phyloP scores from a whole-genome alignment of 768 basidiomycete genomes.

The Arthromyces matolae region DNA sequence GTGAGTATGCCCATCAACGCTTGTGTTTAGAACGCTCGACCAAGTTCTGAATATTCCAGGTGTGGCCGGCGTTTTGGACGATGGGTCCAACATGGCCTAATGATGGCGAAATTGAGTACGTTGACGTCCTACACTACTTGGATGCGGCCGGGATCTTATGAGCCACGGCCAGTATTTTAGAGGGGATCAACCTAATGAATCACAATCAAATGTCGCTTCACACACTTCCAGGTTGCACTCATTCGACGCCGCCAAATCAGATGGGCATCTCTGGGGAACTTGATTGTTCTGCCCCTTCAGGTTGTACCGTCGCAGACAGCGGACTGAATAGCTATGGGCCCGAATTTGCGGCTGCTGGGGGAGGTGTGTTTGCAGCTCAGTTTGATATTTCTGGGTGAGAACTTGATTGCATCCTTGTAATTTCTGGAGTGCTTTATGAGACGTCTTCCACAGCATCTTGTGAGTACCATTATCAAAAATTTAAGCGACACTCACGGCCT shows the following conservation, averaged over 20 bases:
- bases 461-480: constrained; percentile 11
- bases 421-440: neutral
- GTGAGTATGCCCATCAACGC: too few species aligned
- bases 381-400: constrained; percentile 47
- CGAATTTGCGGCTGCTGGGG: constrained; percentile 64
- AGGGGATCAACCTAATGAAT: constrained; percentile 72
- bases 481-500: too few species aligned
- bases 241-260: constrained; percentile 34
- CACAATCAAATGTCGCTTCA: constrained; percentile 81
- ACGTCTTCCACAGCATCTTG: constrained; percentile 21
- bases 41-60: constrained; percentile 21
- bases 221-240: constrained; percentile 45
- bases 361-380: constrained; percentile 76
- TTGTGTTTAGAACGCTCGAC: too few species aligned
- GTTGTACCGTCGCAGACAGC: constrained; percentile 63
- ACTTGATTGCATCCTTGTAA: neutral
- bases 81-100: constrained; percentile 40
- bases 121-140: neutral
- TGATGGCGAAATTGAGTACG: constrained; percentile 47
- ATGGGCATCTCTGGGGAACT: constrained; percentile 48
- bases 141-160: neutral
- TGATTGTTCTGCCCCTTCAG: constrained; percentile 57
- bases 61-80: constrained; percentile 52
- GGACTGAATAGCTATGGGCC: constrained; percentile 60
- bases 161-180: constrained; percentile 61